Evolutionary conservation across 2,329 filamentous ascomycete species (phyloP), one percentile per base, ranked within the genome.

Genomic region (Sclerotinia borealis): DNA sequence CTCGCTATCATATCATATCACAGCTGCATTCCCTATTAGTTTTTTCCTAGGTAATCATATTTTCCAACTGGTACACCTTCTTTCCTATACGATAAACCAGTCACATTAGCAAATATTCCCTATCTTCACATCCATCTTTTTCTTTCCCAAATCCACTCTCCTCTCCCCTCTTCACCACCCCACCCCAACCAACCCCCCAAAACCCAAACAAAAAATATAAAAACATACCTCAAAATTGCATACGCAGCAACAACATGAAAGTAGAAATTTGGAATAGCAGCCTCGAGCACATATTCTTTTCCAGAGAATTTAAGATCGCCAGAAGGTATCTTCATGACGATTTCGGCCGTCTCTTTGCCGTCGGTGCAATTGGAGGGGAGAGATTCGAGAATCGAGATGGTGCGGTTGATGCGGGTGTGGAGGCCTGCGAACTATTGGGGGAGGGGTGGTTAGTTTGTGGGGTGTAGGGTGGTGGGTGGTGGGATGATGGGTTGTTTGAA

Each of bases 201-300:
- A n/a, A n/a, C n/a, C n/a, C n/a, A n/a, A n/a, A 34, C 22, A 22
- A 27, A 3, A 37, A 45, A 25, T 10, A 50, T 22, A 2, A 36
- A 51, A 34, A 58, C 54, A 70, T 79, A 81, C 65, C 87, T 78
- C 72, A 89, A 70, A 62, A 90, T 84, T 27, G 74, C 77, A 75
- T 90, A 90, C 11, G 83, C 78, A 15, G 79, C 85, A 3, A 74
- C 79, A 17, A 83, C 67, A 71, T 90, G 87, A 75, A 90, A 90
- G 76, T 79, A 87, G 68, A 88, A 74, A 70, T 89, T 87, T 27
- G 86, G 85, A 49, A 85, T 62, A 4, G 75, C 78, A 72, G 80
- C 84, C 3, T 75, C 75, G 47, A 75, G 70, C 27, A 83, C 70
- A 70, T 84, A 88, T 2, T 50, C 76, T 61, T 76, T 67, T 0